Percentiles rank a stretch among this genome's conserved stretches.
Conservation (phyloP, 2,329 filamentous ascomycete genomes). For the Alternaria consortialis region DNA sequence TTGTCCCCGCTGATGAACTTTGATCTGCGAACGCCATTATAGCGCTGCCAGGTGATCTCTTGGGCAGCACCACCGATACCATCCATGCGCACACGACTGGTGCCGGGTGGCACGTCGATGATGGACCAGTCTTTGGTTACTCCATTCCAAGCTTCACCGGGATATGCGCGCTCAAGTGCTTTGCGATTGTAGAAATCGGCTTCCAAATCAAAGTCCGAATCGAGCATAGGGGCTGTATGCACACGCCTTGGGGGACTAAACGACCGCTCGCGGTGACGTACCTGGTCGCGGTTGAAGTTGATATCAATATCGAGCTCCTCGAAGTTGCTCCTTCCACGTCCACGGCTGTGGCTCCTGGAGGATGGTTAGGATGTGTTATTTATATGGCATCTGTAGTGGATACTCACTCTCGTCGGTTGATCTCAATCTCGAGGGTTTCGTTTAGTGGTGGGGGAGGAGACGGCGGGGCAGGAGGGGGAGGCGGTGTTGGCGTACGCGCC, state of each 20-base stretch:
- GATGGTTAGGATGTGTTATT: slow-evolving; percentile 12
- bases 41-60: slow-evolving; percentile 75
- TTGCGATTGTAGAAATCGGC: slow-evolving; percentile 73
- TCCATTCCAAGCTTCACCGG: slow-evolving; percentile 78
- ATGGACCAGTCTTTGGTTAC: slow-evolving; percentile 81
- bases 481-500: slow-evolving; percentile 58
- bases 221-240: slow-evolving; percentile 39
- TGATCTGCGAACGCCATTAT: slow-evolving; percentile 75
- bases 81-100: slow-evolving; percentile 83
- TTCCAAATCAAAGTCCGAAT: slow-evolving; percentile 62
- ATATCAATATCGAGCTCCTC: slow-evolving; percentile 75
- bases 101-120: slow-evolving; percentile 84
- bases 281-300: slow-evolving; percentile 65
- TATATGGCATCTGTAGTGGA: neutral
- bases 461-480: slow-evolving; percentile 56
- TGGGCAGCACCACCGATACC: slow-evolving; percentile 77
- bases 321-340: slow-evolving; percentile 54
- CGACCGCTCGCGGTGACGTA: slow-evolving; percentile 51
- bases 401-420: slow-evolving; percentile 60
- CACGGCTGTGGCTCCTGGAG: slow-evolving; percentile 49
- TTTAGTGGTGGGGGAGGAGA: slow-evolving; percentile 60
- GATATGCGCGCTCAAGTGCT: slow-evolving; percentile 71
- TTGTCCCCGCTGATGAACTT: slow-evolving; percentile 77
- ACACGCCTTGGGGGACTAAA: slow-evolving; percentile 57
- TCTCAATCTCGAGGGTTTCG: slow-evolving; percentile 64